Evolutionary conservation across 805 yeast species (phyloP).

Genomic region (Candida rishiriensis): DNA sequence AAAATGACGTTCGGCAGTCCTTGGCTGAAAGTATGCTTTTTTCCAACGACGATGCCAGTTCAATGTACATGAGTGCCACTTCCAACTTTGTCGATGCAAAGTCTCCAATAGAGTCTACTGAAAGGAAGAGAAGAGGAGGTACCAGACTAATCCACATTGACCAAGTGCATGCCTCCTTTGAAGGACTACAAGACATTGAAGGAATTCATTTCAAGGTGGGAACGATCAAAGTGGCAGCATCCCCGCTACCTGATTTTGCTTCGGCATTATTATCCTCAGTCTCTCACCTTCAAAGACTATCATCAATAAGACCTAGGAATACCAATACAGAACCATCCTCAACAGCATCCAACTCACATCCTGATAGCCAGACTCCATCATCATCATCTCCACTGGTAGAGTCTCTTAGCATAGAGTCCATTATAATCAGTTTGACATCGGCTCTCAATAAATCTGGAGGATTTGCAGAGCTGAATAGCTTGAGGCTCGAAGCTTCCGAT

Average conservation of each 20-base stretch:
- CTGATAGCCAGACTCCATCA: constrained; percentile 26
- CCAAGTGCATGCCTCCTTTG: constrained; percentile 38
- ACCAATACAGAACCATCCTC: background rate
- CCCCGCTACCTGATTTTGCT: constrained; percentile 39
- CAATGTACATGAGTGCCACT: constrained; percentile 80
- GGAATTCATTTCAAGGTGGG: constrained; percentile 38
- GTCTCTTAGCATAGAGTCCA: constrained; percentile 32
- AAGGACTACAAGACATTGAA: constrained; percentile 36
- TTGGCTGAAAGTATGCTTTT: constrained; percentile 56
- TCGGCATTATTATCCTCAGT: constrained; percentile 35
- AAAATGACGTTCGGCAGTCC: constrained; percentile 28
- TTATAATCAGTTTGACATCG: constrained; percentile 43
- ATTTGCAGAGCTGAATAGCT: constrained; percentile 34
- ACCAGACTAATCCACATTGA: constrained; percentile 32
- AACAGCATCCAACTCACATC: background rate
- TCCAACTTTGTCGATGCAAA: constrained; percentile 39
- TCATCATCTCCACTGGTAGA: constrained; percentile 29
- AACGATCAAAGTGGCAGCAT: constrained; percentile 37
- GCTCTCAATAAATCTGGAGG: constrained; percentile 38
- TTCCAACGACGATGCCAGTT: constrained; percentile 64
- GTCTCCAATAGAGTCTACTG: background rate
- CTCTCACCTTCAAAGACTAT: constrained; percentile 25
- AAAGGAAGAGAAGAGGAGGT: constrained; percentile 4
- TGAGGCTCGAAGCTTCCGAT: constrained; percentile 25
- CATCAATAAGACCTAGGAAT: background rate